phyloP scores from a whole-genome alignment of 1,284 basidiomycete genomes.

The Phylloporus sp. region DNA sequence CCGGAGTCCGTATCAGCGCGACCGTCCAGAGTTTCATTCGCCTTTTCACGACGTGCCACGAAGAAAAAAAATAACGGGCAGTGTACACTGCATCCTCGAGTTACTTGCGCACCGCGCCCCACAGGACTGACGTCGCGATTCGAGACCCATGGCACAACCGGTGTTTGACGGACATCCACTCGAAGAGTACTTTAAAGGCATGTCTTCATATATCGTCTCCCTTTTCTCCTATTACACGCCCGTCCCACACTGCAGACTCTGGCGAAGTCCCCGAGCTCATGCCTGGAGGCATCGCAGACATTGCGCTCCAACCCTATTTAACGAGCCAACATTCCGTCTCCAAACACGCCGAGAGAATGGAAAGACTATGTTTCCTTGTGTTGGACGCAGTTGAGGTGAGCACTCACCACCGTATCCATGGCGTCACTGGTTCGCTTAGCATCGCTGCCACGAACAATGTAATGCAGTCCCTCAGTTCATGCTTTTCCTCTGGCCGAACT shows the following conservation, averaged over 20 bases:
- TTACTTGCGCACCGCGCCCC: slow-evolving; percentile 7
- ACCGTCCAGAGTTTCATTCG: slow-evolving; percentile 6
- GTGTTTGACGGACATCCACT: slow-evolving; percentile 79
- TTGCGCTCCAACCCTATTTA: slow-evolving; percentile 25
- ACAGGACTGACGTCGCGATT: slow-evolving; percentile 1
- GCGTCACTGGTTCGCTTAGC: slow-evolving; percentile 15
- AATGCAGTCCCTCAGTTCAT: slow-evolving; percentile 38
- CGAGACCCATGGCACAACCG: slow-evolving; percentile 68
- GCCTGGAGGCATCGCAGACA: slow-evolving; percentile 38
- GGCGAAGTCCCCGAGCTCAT: slow-evolving; percentile 55
- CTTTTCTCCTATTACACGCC: slow-evolving; percentile 19
- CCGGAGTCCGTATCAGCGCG: not conserved
- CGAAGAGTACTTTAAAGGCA: slow-evolving; percentile 72
- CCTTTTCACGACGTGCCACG: slow-evolving; percentile 27
- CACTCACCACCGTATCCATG: slow-evolving; percentile 12
- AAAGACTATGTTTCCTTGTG: slow-evolving; percentile 31
- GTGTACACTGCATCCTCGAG: slow-evolving; percentile 27
- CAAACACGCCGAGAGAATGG: slow-evolving; percentile 31
- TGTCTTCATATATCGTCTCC: slow-evolving; percentile 25
- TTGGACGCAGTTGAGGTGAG: slow-evolving; percentile 32
- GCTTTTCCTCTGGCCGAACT: slow-evolving; percentile 25
- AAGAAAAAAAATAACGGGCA: slow-evolving; percentile 23
- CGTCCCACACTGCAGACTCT: slow-evolving; percentile 46
- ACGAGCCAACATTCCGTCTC: slow-evolving; percentile 13
- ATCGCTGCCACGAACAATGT: slow-evolving; percentile 10